phyloP scores from a whole-genome alignment of 257 asterid species.

The Ilex asprella region DNA sequence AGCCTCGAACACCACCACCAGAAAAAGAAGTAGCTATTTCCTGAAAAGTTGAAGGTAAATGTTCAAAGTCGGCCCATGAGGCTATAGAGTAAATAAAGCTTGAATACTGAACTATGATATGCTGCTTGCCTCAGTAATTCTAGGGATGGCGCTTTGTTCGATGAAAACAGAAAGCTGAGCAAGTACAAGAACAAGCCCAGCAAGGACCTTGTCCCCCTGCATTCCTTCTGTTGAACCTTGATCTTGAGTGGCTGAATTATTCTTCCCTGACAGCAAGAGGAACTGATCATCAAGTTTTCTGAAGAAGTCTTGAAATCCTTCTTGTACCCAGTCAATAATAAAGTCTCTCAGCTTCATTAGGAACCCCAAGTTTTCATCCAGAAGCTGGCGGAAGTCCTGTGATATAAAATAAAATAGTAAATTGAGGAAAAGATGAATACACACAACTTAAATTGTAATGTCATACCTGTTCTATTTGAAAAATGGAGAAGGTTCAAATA shows the following conservation, averaged over 20 bases:
- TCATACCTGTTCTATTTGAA: not conserved
- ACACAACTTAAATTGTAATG: not conserved
- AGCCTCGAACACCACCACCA: conserved; percentile 60
- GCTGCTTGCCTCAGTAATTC: conserved; percentile 71
- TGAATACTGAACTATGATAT: no score
- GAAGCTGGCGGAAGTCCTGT: conserved; percentile 75
- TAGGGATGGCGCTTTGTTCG: conserved; percentile 77
- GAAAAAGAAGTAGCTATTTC: conserved; percentile 77
- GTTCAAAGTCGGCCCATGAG: conserved; percentile 6
- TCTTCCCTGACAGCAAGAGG: conserved; percentile 71
- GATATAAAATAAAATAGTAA: conserved; percentile 14
- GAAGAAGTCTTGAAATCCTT: conserved; percentile 94
- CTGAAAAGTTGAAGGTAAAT: conserved; percentile 35
- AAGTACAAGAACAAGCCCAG: conserved; percentile 89
- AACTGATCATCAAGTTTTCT: conserved; percentile 57
- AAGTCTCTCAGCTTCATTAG: conserved; percentile 63
- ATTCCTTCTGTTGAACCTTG: conserved; percentile 42
- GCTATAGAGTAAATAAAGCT: not conserved
- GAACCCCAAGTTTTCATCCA: conserved; percentile 64
- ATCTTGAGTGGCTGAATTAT: conserved; percentile 38
- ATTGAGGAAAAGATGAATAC: conserved; percentile 12
- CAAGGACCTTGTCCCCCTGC: conserved; percentile 54
- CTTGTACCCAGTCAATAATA: conserved; percentile 70
- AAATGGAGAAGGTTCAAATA: not conserved
- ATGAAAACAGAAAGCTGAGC: conserved; percentile 61